Percentiles rank a stretch among this genome's conserved stretches.
phyloP scores from a whole-genome alignment of 306 rosid genomes.

The Dalbergia cultrata region DNA sequence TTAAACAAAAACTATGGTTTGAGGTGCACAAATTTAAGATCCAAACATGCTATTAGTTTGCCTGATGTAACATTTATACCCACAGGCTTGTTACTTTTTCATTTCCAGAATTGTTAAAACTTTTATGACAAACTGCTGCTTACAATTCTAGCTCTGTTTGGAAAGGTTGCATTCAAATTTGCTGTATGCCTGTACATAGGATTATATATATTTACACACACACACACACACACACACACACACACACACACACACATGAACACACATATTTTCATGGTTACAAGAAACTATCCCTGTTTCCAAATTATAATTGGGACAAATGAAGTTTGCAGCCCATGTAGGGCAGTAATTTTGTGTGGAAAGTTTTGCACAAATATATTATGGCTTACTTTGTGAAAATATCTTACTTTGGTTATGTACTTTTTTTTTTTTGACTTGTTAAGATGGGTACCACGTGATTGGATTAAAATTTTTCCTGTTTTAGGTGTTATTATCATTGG shows the following conservation, averaged over 20 bases:
- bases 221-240: no score
- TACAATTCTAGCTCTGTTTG: conserved; percentile 23
- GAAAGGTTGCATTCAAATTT: conserved; percentile 38
- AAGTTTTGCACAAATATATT: neutral
- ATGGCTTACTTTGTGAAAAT: conserved; percentile 3
- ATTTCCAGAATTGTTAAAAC: conserved; percentile 10
- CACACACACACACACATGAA: no score
- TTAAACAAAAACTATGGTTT: neutral
- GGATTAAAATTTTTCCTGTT: conserved; percentile 14
- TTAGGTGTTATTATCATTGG: conserved; percentile 17
- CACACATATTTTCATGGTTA: neutral
- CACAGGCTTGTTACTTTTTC: neutral
- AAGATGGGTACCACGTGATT: neutral
- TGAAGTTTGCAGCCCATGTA: conserved; percentile 15
- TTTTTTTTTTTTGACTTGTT: conserved; percentile 12
- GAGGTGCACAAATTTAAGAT: neutral
- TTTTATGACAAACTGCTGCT: conserved; percentile 21
- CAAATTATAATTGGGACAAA: conserved; percentile 17
- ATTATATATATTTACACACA: neutral
- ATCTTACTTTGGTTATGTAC: conserved; percentile 2
- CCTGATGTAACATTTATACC: conserved; percentile 1
- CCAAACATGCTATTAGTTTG: neutral
- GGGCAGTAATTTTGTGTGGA: neutral
- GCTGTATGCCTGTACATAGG: neutral
- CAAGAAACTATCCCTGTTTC: neutral